Evolutionary conservation across 2,329 filamentous ascomycete species (phyloP), one percentile per base, ranked within the genome.

Genomic region (Elsinoe fawcettii): DNA sequence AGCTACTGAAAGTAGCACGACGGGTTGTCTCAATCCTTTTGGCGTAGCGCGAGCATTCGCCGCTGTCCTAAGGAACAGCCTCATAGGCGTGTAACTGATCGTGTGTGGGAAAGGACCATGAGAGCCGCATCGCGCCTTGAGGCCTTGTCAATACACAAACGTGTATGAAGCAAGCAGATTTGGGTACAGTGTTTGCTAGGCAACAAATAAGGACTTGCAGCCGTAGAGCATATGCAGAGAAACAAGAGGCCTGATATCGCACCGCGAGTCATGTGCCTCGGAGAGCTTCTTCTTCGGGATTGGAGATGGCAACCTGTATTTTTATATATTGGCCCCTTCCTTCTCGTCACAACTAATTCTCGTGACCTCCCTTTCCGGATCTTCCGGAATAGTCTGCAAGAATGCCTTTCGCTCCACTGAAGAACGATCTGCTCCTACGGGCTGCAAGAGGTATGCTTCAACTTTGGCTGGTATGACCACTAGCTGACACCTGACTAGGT

Each of bases 391-490:
- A 20, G 39, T 30, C 27, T 11, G 7, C 56, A 44, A 56, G 20
- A 11, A 59, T 59, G 58, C 32, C 60, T 25, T 96, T 96, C 66
- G 83, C 85, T 66, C 88, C 90, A 58, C 75, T 97, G 71, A 84
- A 95, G 75, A 99, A 99, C 73, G 92, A 99, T 69, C 77, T 97
- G 65, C 80, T 99, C 69, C 78, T 99, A 59, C 84, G 93, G 70
- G 88, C 92, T 65, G 93, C 93, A 63, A 83, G 87, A 80, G 93
- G 91, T 95, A 75, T 47, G 61, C 61, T 16, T 27, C 14, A 12
- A 22, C 18, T n/a, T 20, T 9, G 5, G 32, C 30, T 37, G 37
- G 20, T 37, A 36, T 41, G 20, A 16, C 23, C 58, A 25, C 20
- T 30, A 56, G 36, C 54, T 54, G 44, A 53, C 36, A 22, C 30